A percentile compares a stretch with the other conserved stretches of the same genome.
These are phyloP conservation scores for Xylaria sp. DNA, from an alignment of 2,329 filamentous ascomycete species.

Conservation along the genomic window DNA sequence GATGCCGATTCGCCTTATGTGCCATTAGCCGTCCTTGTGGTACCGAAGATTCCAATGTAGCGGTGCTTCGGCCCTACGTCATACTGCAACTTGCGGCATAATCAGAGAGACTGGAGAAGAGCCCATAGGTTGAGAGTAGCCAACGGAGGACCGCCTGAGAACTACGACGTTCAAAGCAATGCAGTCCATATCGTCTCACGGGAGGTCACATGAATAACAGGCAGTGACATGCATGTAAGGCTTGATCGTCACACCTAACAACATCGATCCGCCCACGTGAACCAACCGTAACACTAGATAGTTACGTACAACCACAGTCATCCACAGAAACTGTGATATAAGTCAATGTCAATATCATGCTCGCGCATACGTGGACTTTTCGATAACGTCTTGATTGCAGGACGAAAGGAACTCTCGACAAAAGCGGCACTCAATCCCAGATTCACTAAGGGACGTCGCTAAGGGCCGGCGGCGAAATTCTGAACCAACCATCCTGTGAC, in stretches of 20 bases:
- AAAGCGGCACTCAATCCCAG: conserved; percentile 17
- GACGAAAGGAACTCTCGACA: conserved; percentile 22
- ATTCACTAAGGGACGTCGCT: not conserved
- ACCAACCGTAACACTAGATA: conserved; percentile 1
- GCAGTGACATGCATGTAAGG: conserved; percentile 25
- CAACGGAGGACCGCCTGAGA: conserved; percentile 10
- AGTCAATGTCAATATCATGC: conserved; percentile 17
- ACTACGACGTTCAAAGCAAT: not conserved
- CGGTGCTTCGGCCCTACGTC: conserved; percentile 15
- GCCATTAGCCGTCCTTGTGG: conserved; percentile 6
- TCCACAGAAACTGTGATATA: conserved; percentile 12
- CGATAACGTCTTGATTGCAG: conserved; percentile 12
- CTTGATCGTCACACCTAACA: conserved; percentile 16
- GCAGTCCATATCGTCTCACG: conserved; percentile 11
- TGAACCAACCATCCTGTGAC: conserved; percentile 1
- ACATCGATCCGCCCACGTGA: conserved; percentile 23
- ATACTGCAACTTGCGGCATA: conserved; percentile 15
- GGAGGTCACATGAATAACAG: conserved; percentile 32
- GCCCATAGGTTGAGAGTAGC: conserved; percentile 16
- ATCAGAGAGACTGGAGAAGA: conserved; percentile 10
- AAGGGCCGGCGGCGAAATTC: not conserved
- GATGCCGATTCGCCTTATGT: conserved; percentile 6
- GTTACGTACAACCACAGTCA: conserved; percentile 3
- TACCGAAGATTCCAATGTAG: conserved; percentile 6
- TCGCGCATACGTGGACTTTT: conserved; percentile 4